Conservation (phyloP, 306 rosid species). For the Gleditsia sinensis region DNA sequence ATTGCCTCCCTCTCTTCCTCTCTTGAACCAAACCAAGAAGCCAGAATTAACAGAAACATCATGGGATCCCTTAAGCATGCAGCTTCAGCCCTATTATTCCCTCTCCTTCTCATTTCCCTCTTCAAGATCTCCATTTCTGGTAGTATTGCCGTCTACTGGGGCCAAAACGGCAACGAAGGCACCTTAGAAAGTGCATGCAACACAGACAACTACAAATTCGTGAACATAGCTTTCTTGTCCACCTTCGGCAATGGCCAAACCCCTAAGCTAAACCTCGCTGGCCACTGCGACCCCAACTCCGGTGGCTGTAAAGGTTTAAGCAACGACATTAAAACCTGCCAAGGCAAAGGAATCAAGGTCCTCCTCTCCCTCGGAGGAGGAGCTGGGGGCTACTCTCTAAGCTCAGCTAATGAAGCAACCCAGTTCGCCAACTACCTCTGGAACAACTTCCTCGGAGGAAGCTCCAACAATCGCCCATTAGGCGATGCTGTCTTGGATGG, state of each 20-base stretch:
- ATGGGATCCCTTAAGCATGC: conserved; percentile 45
- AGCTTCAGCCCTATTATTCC: conserved; percentile 20
- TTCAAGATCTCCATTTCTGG: conserved; percentile 30
- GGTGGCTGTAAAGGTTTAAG: conserved; percentile 37
- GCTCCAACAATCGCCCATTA: too few relatives aligned
- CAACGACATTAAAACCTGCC: conserved; percentile 47
- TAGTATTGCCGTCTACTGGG: conserved; percentile 61
- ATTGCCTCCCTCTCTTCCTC: not conserved
- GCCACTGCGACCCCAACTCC: conserved; percentile 38
- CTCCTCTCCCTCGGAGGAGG: too few relatives aligned
- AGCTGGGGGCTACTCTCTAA: too few relatives aligned
- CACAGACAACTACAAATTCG: conserved; percentile 49
- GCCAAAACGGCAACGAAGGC: conserved; percentile 53
- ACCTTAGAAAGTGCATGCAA: conserved; percentile 52
- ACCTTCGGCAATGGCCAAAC: conserved; percentile 51
- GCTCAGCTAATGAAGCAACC: too few relatives aligned
- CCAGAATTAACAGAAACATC: not conserved
- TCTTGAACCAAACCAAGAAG: not conserved
- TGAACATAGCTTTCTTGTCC: conserved; percentile 53
- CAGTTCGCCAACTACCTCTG: too few relatives aligned
- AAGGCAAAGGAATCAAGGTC: conserved; percentile 50
- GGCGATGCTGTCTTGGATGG: too few relatives aligned
- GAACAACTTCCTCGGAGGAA: too few relatives aligned
- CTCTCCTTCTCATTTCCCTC: conserved; percentile 35
- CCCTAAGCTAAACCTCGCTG: conserved; percentile 48